phyloP scores from a whole-genome alignment of 495 filamentous ascomycete genomes.

The Talaromyces stipitatus region DNA sequence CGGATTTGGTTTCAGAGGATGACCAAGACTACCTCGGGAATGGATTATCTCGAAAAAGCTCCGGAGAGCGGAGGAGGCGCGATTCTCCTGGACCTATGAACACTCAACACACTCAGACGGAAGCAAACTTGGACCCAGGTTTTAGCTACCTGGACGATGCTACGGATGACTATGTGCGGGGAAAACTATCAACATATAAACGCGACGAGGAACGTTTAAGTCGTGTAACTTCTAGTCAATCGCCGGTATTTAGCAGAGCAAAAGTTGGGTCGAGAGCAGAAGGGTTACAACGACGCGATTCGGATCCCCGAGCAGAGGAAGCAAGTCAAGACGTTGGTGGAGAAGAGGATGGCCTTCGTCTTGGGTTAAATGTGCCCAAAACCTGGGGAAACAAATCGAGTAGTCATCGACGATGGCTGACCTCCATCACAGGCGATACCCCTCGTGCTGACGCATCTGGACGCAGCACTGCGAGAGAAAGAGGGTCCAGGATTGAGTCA shows the following conservation, averaged over 20 bases:
- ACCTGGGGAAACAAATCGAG: conserved; percentile 53
- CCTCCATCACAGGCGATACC: conserved; percentile 24
- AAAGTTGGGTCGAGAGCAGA: conserved; percentile 37
- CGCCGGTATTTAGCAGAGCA: conserved; percentile 40
- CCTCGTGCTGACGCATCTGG: conserved; percentile 15
- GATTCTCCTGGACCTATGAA: conserved; percentile 2
- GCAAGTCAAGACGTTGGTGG: conserved; percentile 19
- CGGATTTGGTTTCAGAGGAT: conserved; percentile 22
- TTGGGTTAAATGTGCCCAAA: conserved; percentile 46
- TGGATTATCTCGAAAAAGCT: neutral
- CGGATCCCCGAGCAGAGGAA: conserved; percentile 15
- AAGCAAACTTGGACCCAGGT: conserved; percentile 14
- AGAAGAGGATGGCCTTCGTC: conserved; percentile 32
- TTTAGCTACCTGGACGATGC: conserved; percentile 22
- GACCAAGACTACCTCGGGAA: conserved; percentile 14
- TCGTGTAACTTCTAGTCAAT: conserved; percentile 33
- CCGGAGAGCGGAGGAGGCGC: neutral
- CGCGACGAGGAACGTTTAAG: conserved; percentile 38
- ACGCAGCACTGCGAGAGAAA: conserved; percentile 2
- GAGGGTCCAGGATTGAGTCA: conserved; percentile 10
- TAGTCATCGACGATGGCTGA: conserved; percentile 47
- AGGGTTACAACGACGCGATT: conserved; percentile 38
- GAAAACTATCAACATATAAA: conserved; percentile 27
- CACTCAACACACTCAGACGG: neutral
- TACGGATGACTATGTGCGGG: conserved; percentile 23